These are phyloP conservation scores for Naganishia antarctica DNA, from an alignment of 768 basidiomycete species.

Conservation along the genomic window DNA sequence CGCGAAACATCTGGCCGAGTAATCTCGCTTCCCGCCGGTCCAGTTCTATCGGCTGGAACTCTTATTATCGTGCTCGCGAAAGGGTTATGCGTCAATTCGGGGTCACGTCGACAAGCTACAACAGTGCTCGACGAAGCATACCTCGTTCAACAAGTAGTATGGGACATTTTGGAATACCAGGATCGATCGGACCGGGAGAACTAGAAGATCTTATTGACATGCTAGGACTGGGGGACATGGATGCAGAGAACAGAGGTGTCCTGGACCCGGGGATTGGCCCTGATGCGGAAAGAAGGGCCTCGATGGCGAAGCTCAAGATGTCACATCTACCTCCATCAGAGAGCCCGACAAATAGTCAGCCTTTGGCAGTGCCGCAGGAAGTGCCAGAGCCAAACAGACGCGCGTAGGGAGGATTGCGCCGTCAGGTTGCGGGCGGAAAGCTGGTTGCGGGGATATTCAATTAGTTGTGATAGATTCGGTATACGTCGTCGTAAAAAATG, in stretches of 20 bases:
- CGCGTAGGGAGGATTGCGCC: too few species aligned
- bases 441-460: too few species aligned
- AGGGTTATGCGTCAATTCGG: conserved; percentile 23
- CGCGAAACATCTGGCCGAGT: background rate
- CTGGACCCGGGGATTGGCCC: too few species aligned
- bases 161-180: background rate
- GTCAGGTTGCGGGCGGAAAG: too few species aligned
- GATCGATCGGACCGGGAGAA: background rate
- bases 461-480: too few species aligned
- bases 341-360: too few species aligned
- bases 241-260: background rate
- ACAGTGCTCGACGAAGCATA: conserved; percentile 12
- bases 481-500: too few species aligned
- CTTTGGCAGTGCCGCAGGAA: too few species aligned
- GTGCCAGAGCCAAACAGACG: too few species aligned
- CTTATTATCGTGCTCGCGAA: conserved; percentile 25
- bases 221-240: conserved; percentile 14
- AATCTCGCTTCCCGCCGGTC: conserved; percentile 2
- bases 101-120: conserved; percentile 10
- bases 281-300: too few species aligned
- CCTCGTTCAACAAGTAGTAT: background rate
- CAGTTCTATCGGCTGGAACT: conserved; percentile 1
- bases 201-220: conserved; percentile 24
- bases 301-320: too few species aligned
- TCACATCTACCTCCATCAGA: too few species aligned